phyloP scores from a whole-genome alignment of 2,329 filamentous ascomycete genomes.

The Plectosphaerella plurivora region DNA sequence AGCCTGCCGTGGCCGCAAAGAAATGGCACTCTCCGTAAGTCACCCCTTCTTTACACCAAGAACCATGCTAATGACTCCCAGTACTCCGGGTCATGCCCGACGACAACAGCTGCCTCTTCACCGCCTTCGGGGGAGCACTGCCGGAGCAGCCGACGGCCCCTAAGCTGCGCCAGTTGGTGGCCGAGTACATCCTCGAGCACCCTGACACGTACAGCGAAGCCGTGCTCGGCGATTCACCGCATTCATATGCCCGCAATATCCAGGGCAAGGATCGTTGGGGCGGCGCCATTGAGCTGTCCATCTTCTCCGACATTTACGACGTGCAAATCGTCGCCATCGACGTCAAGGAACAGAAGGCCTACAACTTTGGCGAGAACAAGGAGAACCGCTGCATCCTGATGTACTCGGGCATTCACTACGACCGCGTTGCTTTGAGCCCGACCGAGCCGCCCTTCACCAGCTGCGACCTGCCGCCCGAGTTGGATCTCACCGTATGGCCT shows the following conservation, averaged over 20 bases:
- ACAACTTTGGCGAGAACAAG: slow-evolving; percentile 72
- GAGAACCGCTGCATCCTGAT: slow-evolving; percentile 71
- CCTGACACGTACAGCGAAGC: slow-evolving; percentile 70
- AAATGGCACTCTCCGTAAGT: slow-evolving; percentile 45
- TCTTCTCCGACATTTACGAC: slow-evolving; percentile 78
- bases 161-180: slow-evolving; percentile 70
- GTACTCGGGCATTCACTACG: slow-evolving; percentile 92
- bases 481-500: slow-evolving; percentile 63
- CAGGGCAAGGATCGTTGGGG: slow-evolving; percentile 81
- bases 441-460: slow-evolving; percentile 51
- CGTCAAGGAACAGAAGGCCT: slow-evolving; percentile 42
- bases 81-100: slow-evolving; percentile 94
- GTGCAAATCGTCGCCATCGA: slow-evolving; percentile 84
- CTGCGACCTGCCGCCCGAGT: slow-evolving; percentile 61
- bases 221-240: slow-evolving; percentile 67
- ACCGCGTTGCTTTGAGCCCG: slow-evolving; percentile 74
- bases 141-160: slow-evolving; percentile 46
- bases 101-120: slow-evolving; percentile 93
- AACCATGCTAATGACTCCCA: slow-evolving; percentile 15
- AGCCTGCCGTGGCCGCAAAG: slow-evolving; percentile 44
- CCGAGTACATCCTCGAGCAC: slow-evolving; percentile 70
- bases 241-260: slow-evolving; percentile 79
- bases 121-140: slow-evolving; percentile 79
- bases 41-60: neutral
- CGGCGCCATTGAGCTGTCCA: slow-evolving; percentile 83